Base-by-base conservation (phyloP, 441 rosid genomes). In the Populus tomentosa region DNA sequence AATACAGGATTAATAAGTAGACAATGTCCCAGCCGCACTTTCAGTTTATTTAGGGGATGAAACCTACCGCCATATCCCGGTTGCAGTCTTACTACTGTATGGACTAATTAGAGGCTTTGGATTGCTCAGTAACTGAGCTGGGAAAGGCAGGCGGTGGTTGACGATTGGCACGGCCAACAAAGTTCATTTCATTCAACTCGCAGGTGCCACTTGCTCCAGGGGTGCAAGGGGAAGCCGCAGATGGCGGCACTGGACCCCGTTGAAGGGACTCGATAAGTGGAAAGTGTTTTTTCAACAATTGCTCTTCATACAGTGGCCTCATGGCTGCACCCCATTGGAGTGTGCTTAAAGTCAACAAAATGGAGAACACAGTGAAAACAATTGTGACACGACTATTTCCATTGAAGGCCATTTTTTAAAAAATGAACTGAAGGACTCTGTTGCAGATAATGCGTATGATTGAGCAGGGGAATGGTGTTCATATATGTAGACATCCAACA, bases 211-310 rank as follows among this genome's bases (percentile, higher is more conserved):
- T 3, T 0, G 59, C 77, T 10, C 79, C 82, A 0, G 82, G 84
- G 36, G 82, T 73, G 81, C 88, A 86, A 26, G 78, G 67, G 62
- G 85, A 78, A 36, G 70, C 65, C 4, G 10, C 6, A 7, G 75
- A 36, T 2, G 86, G 84, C 0, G 86, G 75, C 62, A 73, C 82
- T 2, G 85, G 72, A 36, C 78, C 86, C 76, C 24, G 80, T 8
- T 24, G 46, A 4, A 80, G 80, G 13, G 83, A 76, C 82, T 78
- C 38, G 0, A 62, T 14, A 73, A 26, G 18, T 3, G 80, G 77
- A 5, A 75, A 56, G 20, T 63, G 42, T 67, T 81, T 79, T 77
- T 68, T 80, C 18, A 80, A 20, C 80, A 56, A 46, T 42, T 70
- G 69, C 71, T 69, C 77, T 20, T 71, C 78, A 10, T 21, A 71